Percentiles rank a stretch among this genome's conserved stretches.
These are phyloP conservation scores for Fraxinus floribunda DNA, from an alignment of 305 asterid species.

Conservation along the genomic window DNA sequence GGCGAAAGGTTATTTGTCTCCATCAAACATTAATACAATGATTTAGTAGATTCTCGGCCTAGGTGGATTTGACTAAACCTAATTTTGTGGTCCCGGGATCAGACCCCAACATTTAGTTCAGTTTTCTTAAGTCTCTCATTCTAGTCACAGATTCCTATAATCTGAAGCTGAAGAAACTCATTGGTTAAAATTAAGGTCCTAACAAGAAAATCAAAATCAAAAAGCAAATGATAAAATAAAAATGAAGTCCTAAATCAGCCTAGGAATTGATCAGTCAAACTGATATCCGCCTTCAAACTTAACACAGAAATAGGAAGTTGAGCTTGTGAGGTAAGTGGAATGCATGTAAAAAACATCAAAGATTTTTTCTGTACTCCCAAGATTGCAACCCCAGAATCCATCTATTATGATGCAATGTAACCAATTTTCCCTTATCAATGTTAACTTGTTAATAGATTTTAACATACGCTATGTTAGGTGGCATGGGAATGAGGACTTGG, in stretches of 20 bases:
- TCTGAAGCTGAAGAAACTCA: background rate
- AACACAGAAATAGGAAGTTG: background rate
- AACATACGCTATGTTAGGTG: background rate
- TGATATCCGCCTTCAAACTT: background rate
- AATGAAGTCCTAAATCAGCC: background rate
- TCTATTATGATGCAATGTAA: background rate
- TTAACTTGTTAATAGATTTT: background rate
- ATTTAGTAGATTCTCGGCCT: background rate
- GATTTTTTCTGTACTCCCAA: background rate
- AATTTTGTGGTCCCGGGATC: background rate
- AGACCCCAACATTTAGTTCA: background rate
- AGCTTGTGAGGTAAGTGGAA: background rate
- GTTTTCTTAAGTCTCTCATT: background rate
- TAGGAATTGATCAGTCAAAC: background rate
- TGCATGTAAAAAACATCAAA: background rate
- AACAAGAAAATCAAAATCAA: background rate
- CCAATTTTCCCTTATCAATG: background rate
- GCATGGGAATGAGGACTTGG: background rate
- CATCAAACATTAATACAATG: background rate
- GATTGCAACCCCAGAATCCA: background rate
- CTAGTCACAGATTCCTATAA: background rate
- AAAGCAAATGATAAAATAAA: background rate
- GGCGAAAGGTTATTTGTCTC: background rate
- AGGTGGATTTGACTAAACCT: background rate
- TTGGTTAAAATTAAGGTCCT: background rate